These are phyloP conservation scores for Phytophthora podocarpi DNA, from an alignment of 352 stramenopile genomes.

Conservation along the genomic window DNA sequence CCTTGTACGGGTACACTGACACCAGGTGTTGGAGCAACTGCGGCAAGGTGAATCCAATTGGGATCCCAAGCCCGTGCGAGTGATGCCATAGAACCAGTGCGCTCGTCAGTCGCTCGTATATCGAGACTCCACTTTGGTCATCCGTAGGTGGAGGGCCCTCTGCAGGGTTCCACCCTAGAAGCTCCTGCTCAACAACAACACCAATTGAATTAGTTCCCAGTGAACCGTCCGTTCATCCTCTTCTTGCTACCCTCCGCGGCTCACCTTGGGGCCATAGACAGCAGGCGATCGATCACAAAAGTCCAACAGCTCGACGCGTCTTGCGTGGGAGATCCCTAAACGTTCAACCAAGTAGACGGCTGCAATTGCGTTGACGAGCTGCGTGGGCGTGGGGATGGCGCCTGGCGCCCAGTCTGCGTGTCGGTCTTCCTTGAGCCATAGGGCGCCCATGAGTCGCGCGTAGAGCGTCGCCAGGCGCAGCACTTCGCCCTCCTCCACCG, in stretches of 20 bases:
- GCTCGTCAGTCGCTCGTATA: slow-evolving; percentile 66
- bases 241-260: not conserved
- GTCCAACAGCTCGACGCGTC: slow-evolving; percentile 67
- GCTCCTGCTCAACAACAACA: slow-evolving; percentile 47
- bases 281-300: slow-evolving; percentile 59
- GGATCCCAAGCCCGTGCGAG: slow-evolving; percentile 60
- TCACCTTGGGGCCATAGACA: slow-evolving; percentile 56
- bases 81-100: slow-evolving; percentile 75
- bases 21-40: slow-evolving; percentile 80
- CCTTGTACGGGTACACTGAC: slow-evolving; percentile 86
- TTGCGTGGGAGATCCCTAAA: slow-evolving; percentile 63
- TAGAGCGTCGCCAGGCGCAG: slow-evolving; percentile 57
- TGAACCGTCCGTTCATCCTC: not conserved
- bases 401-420: slow-evolving; percentile 49
- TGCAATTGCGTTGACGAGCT: slow-evolving; percentile 64
- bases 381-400: slow-evolving; percentile 45
- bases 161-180: slow-evolving; percentile 85
- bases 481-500: slow-evolving; percentile 53
- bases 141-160: slow-evolving; percentile 36
- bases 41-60: slow-evolving; percentile 65
- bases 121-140: slow-evolving; percentile 40
- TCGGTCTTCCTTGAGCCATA: slow-evolving; percentile 57
- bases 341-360: slow-evolving; percentile 80
- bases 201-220: not conserved
- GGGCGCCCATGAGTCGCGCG: slow-evolving; percentile 52